Conservation (phyloP, 169 alveolate species). For the Cryptosporidium parvum region DNA sequence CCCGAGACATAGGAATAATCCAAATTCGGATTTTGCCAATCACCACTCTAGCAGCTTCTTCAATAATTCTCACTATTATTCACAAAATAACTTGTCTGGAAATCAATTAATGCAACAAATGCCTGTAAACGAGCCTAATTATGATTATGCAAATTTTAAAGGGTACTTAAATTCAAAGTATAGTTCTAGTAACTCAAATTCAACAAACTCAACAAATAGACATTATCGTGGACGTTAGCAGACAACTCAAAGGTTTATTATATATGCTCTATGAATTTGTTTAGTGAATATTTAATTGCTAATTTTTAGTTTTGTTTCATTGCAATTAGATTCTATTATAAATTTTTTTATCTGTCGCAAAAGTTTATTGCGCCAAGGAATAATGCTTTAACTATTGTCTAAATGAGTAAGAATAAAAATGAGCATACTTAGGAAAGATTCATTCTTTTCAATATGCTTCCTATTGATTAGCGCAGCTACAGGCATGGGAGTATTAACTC, state of each 20-base stretch:
- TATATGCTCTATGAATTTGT: neutral
- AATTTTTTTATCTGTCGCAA: neutral
- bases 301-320: neutral
- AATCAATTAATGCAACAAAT: neutral
- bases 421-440: constrained; percentile 11
- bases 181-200: neutral
- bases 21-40: neutral
- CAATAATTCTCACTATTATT: constrained; percentile 14
- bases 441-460: constrained; percentile 67
- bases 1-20: constrained; percentile 4
- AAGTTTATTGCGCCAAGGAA: constrained; percentile 12
- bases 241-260: neutral
- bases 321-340: neutral
- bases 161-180: constrained; percentile 21
- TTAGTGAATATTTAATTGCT: neutral
- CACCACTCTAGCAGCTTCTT: neutral
- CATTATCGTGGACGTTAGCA: constrained; percentile 39
- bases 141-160: neutral
- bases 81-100: neutral
- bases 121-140: neutral
- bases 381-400: neutral
- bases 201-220: neutral
- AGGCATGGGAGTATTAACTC: constrained; percentile 71
- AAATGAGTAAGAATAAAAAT: neutral
- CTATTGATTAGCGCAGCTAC: constrained; percentile 70